A percentile compares a stretch with the other conserved stretches of the same genome.
phyloP scores from a whole-genome alignment of 179 eudicot genomes.

The Patellifolia procumbens region DNA sequence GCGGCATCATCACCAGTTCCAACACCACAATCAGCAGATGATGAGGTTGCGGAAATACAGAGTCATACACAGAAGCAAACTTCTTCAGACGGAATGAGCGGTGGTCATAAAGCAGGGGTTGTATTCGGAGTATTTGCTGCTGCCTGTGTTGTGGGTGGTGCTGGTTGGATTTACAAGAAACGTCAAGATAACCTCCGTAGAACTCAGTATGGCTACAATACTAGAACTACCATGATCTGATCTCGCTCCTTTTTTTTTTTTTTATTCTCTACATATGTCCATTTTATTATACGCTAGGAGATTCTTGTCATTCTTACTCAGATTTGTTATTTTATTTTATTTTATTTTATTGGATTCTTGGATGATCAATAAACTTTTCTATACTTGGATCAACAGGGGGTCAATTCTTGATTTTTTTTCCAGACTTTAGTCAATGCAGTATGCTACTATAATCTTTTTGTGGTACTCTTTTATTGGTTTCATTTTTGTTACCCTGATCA shows the following conservation, averaged over 20 bases:
- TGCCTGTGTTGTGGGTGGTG: conserved; percentile 23
- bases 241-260: not conserved
- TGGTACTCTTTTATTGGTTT: not conserved
- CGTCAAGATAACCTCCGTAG: conserved; percentile 34
- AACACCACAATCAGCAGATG: not conserved
- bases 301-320: not conserved
- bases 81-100: not conserved
- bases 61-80: not conserved
- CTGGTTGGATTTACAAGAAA: conserved; percentile 36
- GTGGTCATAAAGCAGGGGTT: conserved; percentile 26
- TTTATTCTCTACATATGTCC: not conserved
- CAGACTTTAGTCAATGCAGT: not conserved
- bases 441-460: not conserved
- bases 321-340: not conserved
- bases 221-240: conserved; percentile 28
- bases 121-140: conserved; percentile 26
- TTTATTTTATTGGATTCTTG: not conserved
- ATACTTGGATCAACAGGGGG: not conserved
- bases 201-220: conserved; percentile 28
- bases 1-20: conserved; percentile 22
- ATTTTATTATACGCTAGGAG: not conserved
- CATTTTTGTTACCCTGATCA: not conserved
- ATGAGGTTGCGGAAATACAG: not conserved
- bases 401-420: not conserved
- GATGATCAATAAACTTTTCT: too few species aligned